Conservation (phyloP, 2,329 filamentous ascomycete species). For the Trichoderma gracile region DNA sequence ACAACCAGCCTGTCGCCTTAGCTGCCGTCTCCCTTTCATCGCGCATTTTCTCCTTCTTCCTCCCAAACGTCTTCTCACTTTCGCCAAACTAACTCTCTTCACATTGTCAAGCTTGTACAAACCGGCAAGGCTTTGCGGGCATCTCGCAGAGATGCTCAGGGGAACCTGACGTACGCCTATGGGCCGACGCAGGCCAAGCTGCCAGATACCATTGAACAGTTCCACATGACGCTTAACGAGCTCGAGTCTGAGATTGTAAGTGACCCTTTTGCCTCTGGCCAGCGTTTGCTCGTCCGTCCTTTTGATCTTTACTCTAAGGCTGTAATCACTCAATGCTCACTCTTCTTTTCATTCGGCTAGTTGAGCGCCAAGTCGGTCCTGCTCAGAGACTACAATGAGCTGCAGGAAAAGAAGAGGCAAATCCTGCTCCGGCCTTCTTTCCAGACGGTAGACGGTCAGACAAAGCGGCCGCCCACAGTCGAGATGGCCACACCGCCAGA, state of each 20-base stretch:
- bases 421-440: slow-evolving; percentile 27
- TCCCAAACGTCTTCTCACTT: neutral
- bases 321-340: neutral
- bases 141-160: slow-evolving; percentile 49
- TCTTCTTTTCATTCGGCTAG: slow-evolving; percentile 29
- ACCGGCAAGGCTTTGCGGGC: slow-evolving; percentile 58
- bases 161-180: slow-evolving; percentile 38
- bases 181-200: slow-evolving; percentile 45
- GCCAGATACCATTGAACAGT: slow-evolving; percentile 48
- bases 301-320: neutral
- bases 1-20: neutral
- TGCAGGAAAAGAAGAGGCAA: slow-evolving; percentile 36
- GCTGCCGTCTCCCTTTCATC: neutral
- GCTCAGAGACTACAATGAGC: slow-evolving; percentile 52
- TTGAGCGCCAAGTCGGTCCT: slow-evolving; percentile 56
- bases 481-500: slow-evolving; percentile 42
- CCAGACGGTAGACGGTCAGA: slow-evolving; percentile 39
- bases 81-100: slow-evolving; percentile 22
- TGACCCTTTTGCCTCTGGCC: neutral
- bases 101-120: slow-evolving; percentile 53
- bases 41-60: neutral
- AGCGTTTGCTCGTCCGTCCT: too few relatives aligned
- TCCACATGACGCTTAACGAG: slow-evolving; percentile 57
- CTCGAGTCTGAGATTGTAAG: slow-evolving; percentile 60
- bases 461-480: slow-evolving; percentile 41